Conservation (phyloP, 2,329 filamentous ascomycete species). For the Calycina herbarum region DNA sequence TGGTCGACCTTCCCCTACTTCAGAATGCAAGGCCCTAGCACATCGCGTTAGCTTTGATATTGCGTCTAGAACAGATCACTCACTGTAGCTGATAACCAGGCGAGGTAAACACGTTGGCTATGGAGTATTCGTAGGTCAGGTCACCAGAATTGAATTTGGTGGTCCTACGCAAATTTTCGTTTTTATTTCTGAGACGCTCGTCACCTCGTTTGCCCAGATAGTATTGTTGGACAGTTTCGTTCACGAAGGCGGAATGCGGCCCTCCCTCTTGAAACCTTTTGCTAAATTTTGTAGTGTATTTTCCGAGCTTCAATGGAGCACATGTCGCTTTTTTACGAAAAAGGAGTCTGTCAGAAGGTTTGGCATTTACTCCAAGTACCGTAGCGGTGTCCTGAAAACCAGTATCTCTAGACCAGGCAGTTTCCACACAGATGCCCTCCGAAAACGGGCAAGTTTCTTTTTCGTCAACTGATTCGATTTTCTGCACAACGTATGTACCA, state of each 20-base stretch:
- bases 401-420: neutral
- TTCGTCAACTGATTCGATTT: neutral
- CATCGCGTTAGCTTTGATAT: neutral
- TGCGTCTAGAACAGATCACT: neutral
- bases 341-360: neutral
- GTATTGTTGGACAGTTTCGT: neutral
- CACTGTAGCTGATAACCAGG: conserved; percentile 7
- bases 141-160: neutral
- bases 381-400: neutral
- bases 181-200: too few relatives aligned
- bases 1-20: neutral
- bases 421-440: neutral
- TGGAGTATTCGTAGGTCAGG: neutral
- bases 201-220: neutral
- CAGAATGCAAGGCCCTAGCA: conserved; percentile 1
- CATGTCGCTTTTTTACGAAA: conserved; percentile 10
- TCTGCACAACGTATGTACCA: neutral
- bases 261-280: neutral
- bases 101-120: neutral
- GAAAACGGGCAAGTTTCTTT: neutral
- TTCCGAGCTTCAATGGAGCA: neutral
- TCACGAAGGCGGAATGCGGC: neutral
- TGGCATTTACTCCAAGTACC: conserved; percentile 7
- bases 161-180: neutral
- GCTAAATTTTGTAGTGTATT: neutral